These are phyloP conservation scores for Apiospora kogelbergensis DNA, from an alignment of 2,329 filamentous ascomycete species.

Conservation along the genomic window DNA sequence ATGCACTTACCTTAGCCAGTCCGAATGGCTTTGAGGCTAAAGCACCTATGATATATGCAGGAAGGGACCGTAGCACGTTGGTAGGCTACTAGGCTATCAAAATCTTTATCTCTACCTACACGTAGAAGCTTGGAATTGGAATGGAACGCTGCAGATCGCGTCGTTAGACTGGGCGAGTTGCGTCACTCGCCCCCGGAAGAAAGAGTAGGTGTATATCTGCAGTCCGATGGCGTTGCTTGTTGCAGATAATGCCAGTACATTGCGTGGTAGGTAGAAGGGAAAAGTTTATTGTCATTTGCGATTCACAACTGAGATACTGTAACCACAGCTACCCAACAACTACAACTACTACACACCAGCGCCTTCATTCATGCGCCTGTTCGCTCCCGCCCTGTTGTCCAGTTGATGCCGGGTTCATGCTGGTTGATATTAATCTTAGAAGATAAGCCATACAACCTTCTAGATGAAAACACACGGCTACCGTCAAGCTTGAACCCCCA, in stretches of 20 bases:
- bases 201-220: background rate
- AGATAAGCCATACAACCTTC: background rate
- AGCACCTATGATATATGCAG: conserved; percentile 2
- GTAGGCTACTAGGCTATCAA: background rate
- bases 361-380: background rate
- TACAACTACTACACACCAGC: background rate
- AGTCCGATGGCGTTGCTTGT: background rate
- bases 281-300: background rate
- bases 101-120: background rate
- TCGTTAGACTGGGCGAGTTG: background rate
- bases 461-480: background rate
- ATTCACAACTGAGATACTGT: no score
- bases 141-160: background rate
- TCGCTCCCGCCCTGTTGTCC: background rate
- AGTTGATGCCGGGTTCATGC: background rate
- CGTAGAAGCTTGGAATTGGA: background rate
- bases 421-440: background rate
- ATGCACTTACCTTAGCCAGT: background rate
- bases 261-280: background rate
- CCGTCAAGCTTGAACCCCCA: background rate
- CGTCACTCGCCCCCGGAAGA: background rate
- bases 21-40: background rate
- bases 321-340: no score
- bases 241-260: background rate
- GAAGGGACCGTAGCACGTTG: background rate